Evolutionary conservation across 2,329 filamentous ascomycete species (phyloP).

Genomic region (Paecilomyces sp.): DNA sequence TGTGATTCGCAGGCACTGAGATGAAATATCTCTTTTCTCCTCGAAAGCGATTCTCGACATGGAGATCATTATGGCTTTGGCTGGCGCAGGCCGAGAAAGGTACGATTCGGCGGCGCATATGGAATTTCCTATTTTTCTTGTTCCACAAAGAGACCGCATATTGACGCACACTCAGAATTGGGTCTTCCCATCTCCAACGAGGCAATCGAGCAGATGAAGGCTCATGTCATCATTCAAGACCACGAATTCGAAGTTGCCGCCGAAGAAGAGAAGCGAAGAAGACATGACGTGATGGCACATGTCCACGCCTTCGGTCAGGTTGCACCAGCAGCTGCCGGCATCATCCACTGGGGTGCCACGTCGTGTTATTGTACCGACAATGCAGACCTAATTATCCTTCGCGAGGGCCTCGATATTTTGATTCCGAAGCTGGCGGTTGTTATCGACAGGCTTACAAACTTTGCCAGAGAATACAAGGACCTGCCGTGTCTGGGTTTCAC

Average conservation of each 20-base stretch:
- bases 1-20: constrained; percentile 40
- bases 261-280: constrained; percentile 62
- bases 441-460: constrained; percentile 64
- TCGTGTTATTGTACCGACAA: constrained; percentile 56
- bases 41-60: constrained; percentile 66
- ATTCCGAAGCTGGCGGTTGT: constrained; percentile 72
- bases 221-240: constrained; percentile 67
- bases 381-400: constrained; percentile 68
- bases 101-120: constrained; percentile 8
- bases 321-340: constrained; percentile 70
- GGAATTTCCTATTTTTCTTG: background rate
- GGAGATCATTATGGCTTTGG: constrained; percentile 79
- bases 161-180: constrained; percentile 46
- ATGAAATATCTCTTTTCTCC: constrained; percentile 77
- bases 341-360: constrained; percentile 71
- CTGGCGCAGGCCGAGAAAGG: constrained; percentile 71
- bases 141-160: constrained; percentile 1
- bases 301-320: constrained; percentile 57
- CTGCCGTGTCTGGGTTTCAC: constrained; percentile 71
- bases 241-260: constrained; percentile 68
- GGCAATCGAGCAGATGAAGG: constrained; percentile 69
- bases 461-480: constrained; percentile 66
- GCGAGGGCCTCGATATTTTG: constrained; percentile 68
- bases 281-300: constrained; percentile 1
- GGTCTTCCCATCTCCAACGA: constrained; percentile 67